Percentiles rank a stretch among this genome's conserved stretches.
phyloP scores from a whole-genome alignment of 257 asterid genomes.

The Solanum medicagineum region DNA sequence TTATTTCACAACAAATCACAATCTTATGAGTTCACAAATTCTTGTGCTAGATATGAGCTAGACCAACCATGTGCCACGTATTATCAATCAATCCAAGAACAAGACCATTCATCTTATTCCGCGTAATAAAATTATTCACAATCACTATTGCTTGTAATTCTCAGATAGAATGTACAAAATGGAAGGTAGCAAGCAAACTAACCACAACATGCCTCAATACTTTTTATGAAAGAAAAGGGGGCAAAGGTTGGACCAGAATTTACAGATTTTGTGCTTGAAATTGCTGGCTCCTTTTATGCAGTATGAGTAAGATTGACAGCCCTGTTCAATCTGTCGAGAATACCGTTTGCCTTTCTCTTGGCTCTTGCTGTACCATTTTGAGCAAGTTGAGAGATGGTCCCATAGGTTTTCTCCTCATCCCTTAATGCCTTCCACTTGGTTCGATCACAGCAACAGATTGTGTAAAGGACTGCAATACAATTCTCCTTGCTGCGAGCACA shows the following conservation, averaged over 20 bases:
- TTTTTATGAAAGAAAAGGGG: neutral
- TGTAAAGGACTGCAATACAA: constrained; percentile 45
- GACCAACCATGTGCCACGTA: neutral
- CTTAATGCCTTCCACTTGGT: constrained; percentile 60
- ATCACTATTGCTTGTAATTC: constrained; percentile 11
- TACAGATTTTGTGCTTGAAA: constrained; percentile 34
- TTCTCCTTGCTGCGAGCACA: constrained; percentile 63
- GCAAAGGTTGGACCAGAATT: constrained; percentile 36
- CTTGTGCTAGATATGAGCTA: neutral
- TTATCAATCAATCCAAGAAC: neutral
- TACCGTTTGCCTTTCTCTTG: constrained; percentile 66
- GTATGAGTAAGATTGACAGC: constrained; percentile 44
- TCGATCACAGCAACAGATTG: constrained; percentile 51
- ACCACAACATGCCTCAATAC: constrained; percentile 25
- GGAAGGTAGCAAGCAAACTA: constrained; percentile 10
- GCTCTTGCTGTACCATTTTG: constrained; percentile 75
- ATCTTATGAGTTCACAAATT: neutral
- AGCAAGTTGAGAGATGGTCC: constrained; percentile 54
- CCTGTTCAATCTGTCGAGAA: constrained; percentile 61
- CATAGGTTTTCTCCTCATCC: constrained; percentile 46
- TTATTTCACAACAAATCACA: constrained; percentile 4
- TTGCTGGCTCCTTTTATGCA: constrained; percentile 29
- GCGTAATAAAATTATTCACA: constrained; percentile 33
- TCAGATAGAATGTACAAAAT: constrained; percentile 35
- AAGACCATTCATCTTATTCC: neutral